Evolutionary conservation across 2,329 filamentous ascomycete genomes (phyloP).

Genomic region (Calonectria naviculata): DNA sequence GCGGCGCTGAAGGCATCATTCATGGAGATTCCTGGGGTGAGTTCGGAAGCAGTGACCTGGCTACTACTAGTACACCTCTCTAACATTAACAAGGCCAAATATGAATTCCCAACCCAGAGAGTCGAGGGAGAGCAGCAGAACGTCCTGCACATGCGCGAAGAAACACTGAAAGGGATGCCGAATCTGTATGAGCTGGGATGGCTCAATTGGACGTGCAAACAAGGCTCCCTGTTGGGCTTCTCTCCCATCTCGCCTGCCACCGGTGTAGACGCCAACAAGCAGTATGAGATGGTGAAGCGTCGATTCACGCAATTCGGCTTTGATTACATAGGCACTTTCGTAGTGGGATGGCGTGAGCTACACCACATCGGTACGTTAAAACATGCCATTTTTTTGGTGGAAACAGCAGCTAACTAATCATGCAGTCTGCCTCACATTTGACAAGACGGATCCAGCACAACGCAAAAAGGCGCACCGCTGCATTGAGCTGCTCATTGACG

Average conservation of each 20-base stretch:
- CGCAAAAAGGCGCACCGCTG: neutral
- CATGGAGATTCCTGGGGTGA: neutral
- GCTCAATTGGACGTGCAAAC: neutral
- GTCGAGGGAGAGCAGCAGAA: neutral
- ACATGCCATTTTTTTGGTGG: neutral
- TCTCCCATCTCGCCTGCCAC: neutral
- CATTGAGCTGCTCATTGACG: neutral
- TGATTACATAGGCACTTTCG: constrained; percentile 17
- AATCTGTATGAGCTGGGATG: neutral
- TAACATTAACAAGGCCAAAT: neutral
- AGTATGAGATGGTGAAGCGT: constrained; percentile 7
- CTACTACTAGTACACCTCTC: neutral
- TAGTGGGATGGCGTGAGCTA: constrained; percentile 16
- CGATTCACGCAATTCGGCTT: constrained; percentile 8
- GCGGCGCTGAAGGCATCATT: neutral
- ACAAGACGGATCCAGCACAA: neutral
- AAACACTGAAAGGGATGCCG: neutral
- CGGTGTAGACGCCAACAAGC: neutral
- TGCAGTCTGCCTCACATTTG: neutral
- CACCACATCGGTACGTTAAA: constrained; percentile 2
- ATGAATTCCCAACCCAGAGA: neutral
- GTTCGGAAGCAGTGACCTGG: neutral
- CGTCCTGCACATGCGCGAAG: neutral
- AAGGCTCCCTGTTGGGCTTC: neutral
- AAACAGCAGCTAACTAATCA: neutral